phyloP scores from a whole-genome alignment of 345 rosid genomes.

The Balakata baccata region DNA sequence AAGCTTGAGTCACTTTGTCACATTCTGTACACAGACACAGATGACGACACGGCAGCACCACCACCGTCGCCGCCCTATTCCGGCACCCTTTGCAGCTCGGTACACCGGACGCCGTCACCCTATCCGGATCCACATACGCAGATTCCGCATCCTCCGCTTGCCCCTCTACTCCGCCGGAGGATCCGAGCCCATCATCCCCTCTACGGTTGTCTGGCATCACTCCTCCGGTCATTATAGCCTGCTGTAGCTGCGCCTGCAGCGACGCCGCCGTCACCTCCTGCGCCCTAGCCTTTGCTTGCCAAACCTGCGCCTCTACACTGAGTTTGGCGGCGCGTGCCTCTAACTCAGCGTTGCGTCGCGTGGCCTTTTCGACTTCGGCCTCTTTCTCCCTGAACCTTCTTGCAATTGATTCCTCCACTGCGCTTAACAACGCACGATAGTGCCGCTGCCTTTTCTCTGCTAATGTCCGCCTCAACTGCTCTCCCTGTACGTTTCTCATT shows the following conservation, averaged over 20 bases:
- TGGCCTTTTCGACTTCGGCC: conserved; percentile 66
- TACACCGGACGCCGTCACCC: conserved; percentile 35
- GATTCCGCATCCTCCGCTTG: conserved; percentile 89
- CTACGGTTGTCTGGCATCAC: conserved; percentile 42
- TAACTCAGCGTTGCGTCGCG: conserved; percentile 67
- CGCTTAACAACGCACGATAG: conserved; percentile 65
- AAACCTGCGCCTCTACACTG: conserved; percentile 64
- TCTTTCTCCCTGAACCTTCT: conserved; percentile 65
- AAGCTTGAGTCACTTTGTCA: conserved; percentile 51
- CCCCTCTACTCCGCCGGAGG: conserved; percentile 32
- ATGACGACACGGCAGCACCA: conserved; percentile 91
- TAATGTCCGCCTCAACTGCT: conserved; percentile 67
- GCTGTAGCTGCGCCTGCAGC: conserved; percentile 72
- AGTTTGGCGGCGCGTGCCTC: conserved; percentile 86
- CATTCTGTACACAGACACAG: conserved; percentile 69
- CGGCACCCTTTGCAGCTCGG: conserved; percentile 62
- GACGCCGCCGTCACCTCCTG: conserved; percentile 77
- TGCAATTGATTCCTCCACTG: conserved; percentile 60
- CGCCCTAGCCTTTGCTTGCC: conserved; percentile 82
- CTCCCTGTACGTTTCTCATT: conserved; percentile 43
- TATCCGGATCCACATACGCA: conserved; percentile 70
- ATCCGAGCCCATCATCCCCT: conserved; percentile 31
- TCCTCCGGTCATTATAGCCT: conserved; percentile 41
- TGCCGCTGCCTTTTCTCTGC: conserved; percentile 69
- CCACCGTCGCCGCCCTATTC: conserved; percentile 59